A percentile compares a stretch with the other conserved stretches of the same genome.
Conservation (phyloP, 768 basidiomycete species). For the Gautieria morchelliformis region DNA sequence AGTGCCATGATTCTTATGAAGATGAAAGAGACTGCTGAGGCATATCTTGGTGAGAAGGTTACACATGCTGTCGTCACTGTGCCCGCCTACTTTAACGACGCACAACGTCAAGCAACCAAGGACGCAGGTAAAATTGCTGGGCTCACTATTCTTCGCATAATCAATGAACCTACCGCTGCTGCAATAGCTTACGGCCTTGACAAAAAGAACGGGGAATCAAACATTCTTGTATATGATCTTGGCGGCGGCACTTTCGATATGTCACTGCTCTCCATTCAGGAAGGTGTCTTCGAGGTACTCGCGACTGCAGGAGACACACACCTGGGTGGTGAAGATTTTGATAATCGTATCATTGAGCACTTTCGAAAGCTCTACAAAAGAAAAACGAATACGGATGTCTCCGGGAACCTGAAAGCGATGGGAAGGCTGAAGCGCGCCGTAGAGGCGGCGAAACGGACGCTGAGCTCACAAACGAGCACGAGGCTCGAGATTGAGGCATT, state of each 20-base stretch:
- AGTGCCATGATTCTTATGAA: constrained; percentile 91
- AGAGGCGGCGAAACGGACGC: constrained; percentile 72
- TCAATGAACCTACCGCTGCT: constrained; percentile 96
- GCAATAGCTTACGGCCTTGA: constrained; percentile 98
- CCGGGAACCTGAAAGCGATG: constrained; percentile 70
- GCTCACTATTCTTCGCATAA: constrained; percentile 90
- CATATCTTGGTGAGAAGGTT: constrained; percentile 92
- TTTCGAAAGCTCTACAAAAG: constrained; percentile 86
- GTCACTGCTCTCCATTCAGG: constrained; percentile 88
- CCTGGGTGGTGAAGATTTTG: constrained; percentile 93
- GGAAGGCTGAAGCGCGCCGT: constrained; percentile 84
- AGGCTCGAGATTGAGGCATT: constrained; percentile 94
- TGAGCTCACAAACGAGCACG: constrained; percentile 83
- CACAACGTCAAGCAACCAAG: constrained; percentile 98
- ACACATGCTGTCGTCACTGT: constrained; percentile 98
- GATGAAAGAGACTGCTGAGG: constrained; percentile 99
- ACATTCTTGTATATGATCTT: constrained; percentile 97
- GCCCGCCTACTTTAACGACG: constrained; percentile 98
- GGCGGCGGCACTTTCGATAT: constrained; percentile 99
- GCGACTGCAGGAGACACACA: constrained; percentile 93
- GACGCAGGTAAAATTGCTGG: constrained; percentile 94
- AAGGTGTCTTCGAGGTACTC: constrained; percentile 85
- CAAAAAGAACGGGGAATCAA: constrained; percentile 89
- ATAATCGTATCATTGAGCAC: constrained; percentile 87
- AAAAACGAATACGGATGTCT: constrained; percentile 81